Evolutionary conservation across 345 rosid genomes (phyloP), one percentile per base, ranked within the genome.

Genomic region (Corchorus olitorius): DNA sequence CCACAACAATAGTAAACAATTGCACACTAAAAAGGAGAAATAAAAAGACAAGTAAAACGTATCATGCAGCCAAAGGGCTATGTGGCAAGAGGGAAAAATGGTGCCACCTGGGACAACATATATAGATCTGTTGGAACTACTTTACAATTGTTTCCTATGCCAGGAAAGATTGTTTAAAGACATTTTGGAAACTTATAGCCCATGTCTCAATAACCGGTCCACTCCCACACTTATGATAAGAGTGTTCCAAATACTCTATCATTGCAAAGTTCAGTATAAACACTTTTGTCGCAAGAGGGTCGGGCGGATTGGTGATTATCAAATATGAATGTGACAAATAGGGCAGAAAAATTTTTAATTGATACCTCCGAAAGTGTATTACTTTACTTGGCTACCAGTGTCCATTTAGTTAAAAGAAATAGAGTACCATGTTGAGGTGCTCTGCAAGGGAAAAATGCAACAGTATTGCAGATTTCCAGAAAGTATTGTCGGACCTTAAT

Each of bases 401-500:
- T 11, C 27, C 8, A 22, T 8, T 70, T 70, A 50, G 45, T 70
- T 70, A 20, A 66, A 66, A 66, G 5, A 66, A 66, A 43, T 45
- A 46, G 17, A 50, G 73, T 16, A 70, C 73, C 60, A 50, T 52
- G 74, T 46, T 35, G 10, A 52, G 48, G 74, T 70, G 15, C 60
- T 52, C 27, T 34, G 60, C 74, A 70, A 70, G 41, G 6, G 61
- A 9, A 52, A 70, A 67, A 46, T 46, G 19, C 5, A 13, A 11
- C 16, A 67, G 16, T 45, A 67, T 67, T 20, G 72, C 54, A 46
- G n/a, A 67, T 46, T 46, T 67, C 55, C 55, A 67, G 55, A 67
- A 67, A 67, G 48, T 70, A 70, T 34, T 52, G 11, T 34, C 61
- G 2, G 75, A 94, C 98, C 98, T 94, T 89, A 79, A 94, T 94